These are phyloP conservation scores for Bombardia bombarda DNA, from an alignment of 495 filamentous ascomycete genomes.

Conservation along the genomic window DNA sequence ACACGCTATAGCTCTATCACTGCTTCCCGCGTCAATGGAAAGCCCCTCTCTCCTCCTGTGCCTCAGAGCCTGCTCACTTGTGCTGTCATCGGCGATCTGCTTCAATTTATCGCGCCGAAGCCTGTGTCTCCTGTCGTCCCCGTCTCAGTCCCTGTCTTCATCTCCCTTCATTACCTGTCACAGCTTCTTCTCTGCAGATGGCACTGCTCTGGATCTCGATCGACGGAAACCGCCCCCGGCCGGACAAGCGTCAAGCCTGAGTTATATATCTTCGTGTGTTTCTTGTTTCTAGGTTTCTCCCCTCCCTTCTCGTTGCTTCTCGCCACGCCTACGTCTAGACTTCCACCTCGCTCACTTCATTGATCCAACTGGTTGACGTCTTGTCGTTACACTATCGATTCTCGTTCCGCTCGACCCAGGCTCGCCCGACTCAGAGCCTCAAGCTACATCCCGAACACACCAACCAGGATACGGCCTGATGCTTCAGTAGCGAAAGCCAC, in stretches of 20 bases:
- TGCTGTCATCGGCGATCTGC: conserved; percentile 1
- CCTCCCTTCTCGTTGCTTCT: neutral
- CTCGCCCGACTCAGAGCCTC: too few relatives aligned
- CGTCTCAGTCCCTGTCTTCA: neutral
- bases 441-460: neutral
- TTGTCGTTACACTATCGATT: conserved; percentile 8
- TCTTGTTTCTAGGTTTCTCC: neutral
- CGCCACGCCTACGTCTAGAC: neutral
- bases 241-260: neutral
- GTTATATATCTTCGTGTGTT: conserved; percentile 3
- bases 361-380: neutral
- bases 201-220: conserved; percentile 3
- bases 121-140: neutral
- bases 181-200: neutral
- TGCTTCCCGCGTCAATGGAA: neutral
- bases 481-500: neutral
- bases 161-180: too few relatives aligned
- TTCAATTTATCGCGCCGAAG: conserved; percentile 3
- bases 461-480: neutral
- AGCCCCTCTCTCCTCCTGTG: neutral
- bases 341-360: neutral
- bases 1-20: too few relatives aligned
- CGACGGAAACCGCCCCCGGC: neutral
- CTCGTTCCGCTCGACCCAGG: conserved; percentile 3
- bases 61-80: neutral